phyloP scores from a whole-genome alignment of 768 basidiomycete genomes.

The Macrolepiota dolichaula region DNA sequence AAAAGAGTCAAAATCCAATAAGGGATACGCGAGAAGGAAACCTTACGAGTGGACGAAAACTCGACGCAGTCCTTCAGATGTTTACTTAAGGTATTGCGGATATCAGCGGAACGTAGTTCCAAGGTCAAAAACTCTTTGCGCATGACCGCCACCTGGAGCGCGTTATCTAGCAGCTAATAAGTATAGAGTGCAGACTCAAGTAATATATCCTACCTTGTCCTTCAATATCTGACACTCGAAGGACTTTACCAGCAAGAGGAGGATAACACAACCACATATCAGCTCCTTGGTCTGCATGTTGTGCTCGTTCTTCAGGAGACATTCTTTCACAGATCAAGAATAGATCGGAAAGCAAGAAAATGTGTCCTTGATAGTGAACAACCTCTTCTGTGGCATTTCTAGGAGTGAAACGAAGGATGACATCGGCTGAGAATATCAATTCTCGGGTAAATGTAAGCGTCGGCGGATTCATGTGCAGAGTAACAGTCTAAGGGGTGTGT shows the following conservation, averaged over 20 bases:
- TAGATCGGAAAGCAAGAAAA: conserved; percentile 90
- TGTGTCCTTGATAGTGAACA: conserved; percentile 70
- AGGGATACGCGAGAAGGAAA: background rate
- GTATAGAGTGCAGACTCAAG: background rate
- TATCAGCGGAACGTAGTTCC: conserved; percentile 51
- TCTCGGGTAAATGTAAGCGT: conserved; percentile 74
- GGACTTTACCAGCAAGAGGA: conserved; percentile 90
- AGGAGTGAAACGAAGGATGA: conserved; percentile 74
- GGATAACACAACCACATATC: conserved; percentile 96
- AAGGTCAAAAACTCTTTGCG: conserved; percentile 80
- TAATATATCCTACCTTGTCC: conserved; percentile 50
- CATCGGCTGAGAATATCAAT: conserved; percentile 69
- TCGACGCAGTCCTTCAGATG: conserved; percentile 85
- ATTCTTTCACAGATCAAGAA: conserved; percentile 90
- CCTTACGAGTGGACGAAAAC: conserved; percentile 72
- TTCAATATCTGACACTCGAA: conserved; percentile 62
- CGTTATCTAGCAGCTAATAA: conserved; percentile 47
- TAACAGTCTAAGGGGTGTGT: conserved; percentile 60
- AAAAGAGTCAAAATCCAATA: background rate
- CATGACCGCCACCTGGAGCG: conserved; percentile 79
- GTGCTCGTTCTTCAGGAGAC: conserved; percentile 56
- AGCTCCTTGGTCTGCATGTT: conserved; percentile 49
- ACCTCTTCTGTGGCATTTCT: conserved; percentile 71
- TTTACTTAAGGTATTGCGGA: conserved; percentile 58
- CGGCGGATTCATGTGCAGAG: conserved; percentile 86